These are phyloP conservation scores for Cubamyces lactineus DNA, from an alignment of 768 basidiomycete genomes.

Conservation along the genomic window DNA sequence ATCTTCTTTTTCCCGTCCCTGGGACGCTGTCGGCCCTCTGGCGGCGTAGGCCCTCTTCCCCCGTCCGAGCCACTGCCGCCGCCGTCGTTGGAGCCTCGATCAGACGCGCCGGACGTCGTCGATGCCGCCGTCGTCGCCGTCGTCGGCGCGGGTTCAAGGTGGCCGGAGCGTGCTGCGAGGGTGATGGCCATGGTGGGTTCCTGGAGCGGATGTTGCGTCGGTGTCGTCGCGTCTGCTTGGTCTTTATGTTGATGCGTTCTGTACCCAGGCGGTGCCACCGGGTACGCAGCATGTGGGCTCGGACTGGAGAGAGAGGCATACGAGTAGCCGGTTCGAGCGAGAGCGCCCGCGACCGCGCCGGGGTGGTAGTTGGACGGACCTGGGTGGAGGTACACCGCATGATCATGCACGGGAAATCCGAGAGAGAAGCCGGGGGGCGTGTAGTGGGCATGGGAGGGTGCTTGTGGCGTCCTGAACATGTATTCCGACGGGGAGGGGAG, in stretches of 20 bases:
- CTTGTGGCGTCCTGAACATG: conserved; percentile 20
- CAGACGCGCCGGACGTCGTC: background rate
- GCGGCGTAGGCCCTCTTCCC: conserved; percentile 18
- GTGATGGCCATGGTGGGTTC: conserved; percentile 24
- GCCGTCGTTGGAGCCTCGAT: background rate
- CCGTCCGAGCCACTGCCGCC: conserved; percentile 17
- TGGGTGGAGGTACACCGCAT: conserved; percentile 16
- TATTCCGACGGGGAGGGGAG: conserved; percentile 17
- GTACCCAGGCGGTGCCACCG: conserved; percentile 14
- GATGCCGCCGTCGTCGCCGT: background rate
- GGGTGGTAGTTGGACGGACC: conserved; percentile 21
- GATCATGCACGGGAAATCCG: conserved; percentile 28
- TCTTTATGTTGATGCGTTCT: conserved; percentile 19
- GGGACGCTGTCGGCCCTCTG: conserved; percentile 6
- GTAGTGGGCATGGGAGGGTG: conserved; percentile 22
- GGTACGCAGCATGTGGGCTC: conserved; percentile 17
- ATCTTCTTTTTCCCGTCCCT: conserved; percentile 53
- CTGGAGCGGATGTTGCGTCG: conserved; percentile 6
- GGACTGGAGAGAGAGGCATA: conserved; percentile 22
- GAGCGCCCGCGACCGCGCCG: conserved; percentile 20
- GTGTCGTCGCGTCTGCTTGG: background rate
- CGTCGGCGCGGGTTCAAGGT: background rate
- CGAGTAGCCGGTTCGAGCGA: conserved; percentile 23
- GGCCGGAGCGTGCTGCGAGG: conserved; percentile 7
- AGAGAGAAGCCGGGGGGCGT: conserved; percentile 27